Evolutionary conservation across 176 grass and related monocot genomes (phyloP), one percentile per base, ranked within the genome.

Genomic region (Zizania latifolia): DNA sequence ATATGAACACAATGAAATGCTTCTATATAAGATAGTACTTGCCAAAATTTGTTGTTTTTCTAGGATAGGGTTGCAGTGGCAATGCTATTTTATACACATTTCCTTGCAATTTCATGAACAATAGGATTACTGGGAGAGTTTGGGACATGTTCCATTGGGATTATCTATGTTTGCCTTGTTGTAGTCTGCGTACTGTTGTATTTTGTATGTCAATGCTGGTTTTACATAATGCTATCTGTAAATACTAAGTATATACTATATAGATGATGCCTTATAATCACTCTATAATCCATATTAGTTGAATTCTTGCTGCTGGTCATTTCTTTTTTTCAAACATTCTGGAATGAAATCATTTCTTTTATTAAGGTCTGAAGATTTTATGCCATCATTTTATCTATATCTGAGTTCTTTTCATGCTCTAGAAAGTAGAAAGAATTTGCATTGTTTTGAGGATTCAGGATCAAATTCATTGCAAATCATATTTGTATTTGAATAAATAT

Each of bases 1-100:
- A 70, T 93, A 91, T 75, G 94, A 97, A 85, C 94, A 97, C 69
- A 84, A 86, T 74, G 94, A 97, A 89, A 97, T 97, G 94, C 86
- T 97, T 62, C 58, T 97, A 73, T 97, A 93, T 82, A 97, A 93
- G 94, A 90, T 97, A 73, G n/a, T n/a, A n/a, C 44, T 54, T 86
- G 38, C 45, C 40, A 76, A 15, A 77, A 59, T 2, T 72, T 85
- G 21, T 76, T 34, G 9, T 68, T 17, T 80, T 70, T 29, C 44
- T 81, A 32, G 15, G 21, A 55, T 71, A 34, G 46, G 6, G 45
- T 34, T 65, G 64, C 33, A 70, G 65, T 62, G 43, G 13, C 35
- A 34, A 31, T 43, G 29, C 39, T 24, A n/a, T n/a, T n/a, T n/a
- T n/a, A n/a, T n/a, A n/a, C n/a, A n/a, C n/a, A n/a, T n/a, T n/a